Base-by-base conservation (phyloP, 805 yeast species). In the Saccharomycopsis babjevae region DNA sequence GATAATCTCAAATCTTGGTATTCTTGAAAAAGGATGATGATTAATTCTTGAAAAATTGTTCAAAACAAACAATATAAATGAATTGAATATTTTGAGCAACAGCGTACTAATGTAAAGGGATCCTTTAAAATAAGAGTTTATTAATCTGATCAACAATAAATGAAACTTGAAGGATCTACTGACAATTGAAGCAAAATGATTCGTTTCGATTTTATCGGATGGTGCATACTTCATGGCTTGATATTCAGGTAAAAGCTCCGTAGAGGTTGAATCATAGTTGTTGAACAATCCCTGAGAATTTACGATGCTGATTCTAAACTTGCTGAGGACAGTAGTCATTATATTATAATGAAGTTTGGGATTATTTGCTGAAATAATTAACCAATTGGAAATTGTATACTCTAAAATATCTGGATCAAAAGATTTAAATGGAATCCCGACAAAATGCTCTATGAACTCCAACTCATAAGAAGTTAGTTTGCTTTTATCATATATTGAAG, bases 161-260 rank as follows among this genome's bases (percentile, higher is more conserved):
- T 94, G 97, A 0, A 96, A 88, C 59, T 84, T 83, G 61, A 82
- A 73, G 5, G 77, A 70, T 58, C 77, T 74, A 4, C 79, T 76
- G 0, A 85, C 83, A 1, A 70, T 65, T 1, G 73, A 71, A 0
- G 89, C 83, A 39, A 75, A 73, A 62, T 79, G 82, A 59, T 81
- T 80, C 7, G 85, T 78, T 6, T 76, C 77, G 54, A 76, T 76
- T 66, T 83, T 85, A 72, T 87, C 85, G 55, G 96, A 84, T 11
- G 99, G 97, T 0, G 91, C 75, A 67, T 94, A 94, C 65, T 89
- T 94, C 99, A 94, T 94, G 58, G 77, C 79, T 65, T 81, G 74
- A 70, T 77, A 85, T 60, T 85, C 88, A 28, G 93, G 63, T 32
- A 56, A 57, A 39, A 54, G 54, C 4, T 50, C 50, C 10, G 57